phyloP scores from a whole-genome alignment of 257 asterid species.

The Datura wrightii region DNA sequence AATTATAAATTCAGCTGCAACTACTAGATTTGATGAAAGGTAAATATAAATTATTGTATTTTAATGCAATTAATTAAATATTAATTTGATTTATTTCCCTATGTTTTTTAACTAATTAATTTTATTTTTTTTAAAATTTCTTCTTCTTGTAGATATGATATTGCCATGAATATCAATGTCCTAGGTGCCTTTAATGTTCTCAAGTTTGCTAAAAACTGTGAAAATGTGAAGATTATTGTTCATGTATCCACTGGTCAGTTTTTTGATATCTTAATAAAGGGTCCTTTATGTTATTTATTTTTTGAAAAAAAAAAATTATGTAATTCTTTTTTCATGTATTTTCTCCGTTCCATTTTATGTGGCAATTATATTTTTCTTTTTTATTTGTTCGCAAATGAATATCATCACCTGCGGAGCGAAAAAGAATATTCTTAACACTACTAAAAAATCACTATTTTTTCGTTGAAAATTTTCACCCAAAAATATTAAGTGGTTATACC shows the following conservation, averaged over 20 bases:
- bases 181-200: conserved; percentile 51
- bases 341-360: too few species aligned
- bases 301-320: neutral
- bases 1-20: conserved; percentile 70
- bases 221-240: conserved; percentile 49
- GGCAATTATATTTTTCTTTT: too few species aligned
- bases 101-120: neutral
- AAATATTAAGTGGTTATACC: too few species aligned
- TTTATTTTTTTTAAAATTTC: neutral
- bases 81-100: neutral
- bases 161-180: conserved; percentile 52
- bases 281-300: neutral
- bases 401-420: too few species aligned
- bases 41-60: neutral
- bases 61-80: neutral
- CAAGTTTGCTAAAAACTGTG: conserved; percentile 52
- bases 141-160: conserved; percentile 51
- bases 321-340: neutral
- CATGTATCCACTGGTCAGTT: conserved; percentile 67
- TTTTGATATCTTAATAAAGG: neutral
- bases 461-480: too few species aligned
- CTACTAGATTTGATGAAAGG: conserved; percentile 55
- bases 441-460: too few species aligned
- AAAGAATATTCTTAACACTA: too few species aligned
- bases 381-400: too few species aligned